Base-by-base conservation (phyloP, 148 eudicot species). In the Persicaria tinctoria region DNA sequence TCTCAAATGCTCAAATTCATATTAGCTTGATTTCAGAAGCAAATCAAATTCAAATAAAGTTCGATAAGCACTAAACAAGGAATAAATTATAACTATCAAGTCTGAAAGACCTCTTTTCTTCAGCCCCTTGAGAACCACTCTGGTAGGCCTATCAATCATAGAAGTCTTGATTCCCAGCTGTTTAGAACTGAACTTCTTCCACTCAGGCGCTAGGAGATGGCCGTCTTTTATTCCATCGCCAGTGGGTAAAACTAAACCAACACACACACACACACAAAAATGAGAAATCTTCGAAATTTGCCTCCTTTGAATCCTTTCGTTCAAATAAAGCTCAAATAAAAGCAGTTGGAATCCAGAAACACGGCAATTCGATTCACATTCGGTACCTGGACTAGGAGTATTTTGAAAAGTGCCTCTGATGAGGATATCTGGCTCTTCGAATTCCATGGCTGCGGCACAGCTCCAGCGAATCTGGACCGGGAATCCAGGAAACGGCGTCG, bases 111-210 rank as follows among this genome's bases (percentile, higher is more conserved):
- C 98, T 73, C 83, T 84, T 82, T 77, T 77, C 81, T 78, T 89
- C 20, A 93, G 89, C 47, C 83, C 84, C 80, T 86, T 86, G 32
- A 93, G 89, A 74, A 93, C 93, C 14, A 78, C 55, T 76, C 84
- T 85, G 0, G 92, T 82, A 72, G 94, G 83, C 63, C 70, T 83
- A 6, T 92, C 73, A 78, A 93, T 89, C 79, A 76, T 78, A 17
- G 93, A 88, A 46, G 76, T 80, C 45, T 80, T 81, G 54, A 93
- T 84, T 56, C 97, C 98, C 68, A 93, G 92, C 66, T 89, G 90
- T 74, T 83, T 83, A 4, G 94, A 88, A 47, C 82, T 86, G 70
- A 89, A 77, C 76, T 80, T 89, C 89, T 87, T 93, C 94, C 94
- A 89, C 73, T 81, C 80, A 8, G 72, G 57, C 75, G 41, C 79